Base-by-base conservation (phyloP, 1,284 basidiomycete genomes). In the Tylopilus orsonianus region DNA sequence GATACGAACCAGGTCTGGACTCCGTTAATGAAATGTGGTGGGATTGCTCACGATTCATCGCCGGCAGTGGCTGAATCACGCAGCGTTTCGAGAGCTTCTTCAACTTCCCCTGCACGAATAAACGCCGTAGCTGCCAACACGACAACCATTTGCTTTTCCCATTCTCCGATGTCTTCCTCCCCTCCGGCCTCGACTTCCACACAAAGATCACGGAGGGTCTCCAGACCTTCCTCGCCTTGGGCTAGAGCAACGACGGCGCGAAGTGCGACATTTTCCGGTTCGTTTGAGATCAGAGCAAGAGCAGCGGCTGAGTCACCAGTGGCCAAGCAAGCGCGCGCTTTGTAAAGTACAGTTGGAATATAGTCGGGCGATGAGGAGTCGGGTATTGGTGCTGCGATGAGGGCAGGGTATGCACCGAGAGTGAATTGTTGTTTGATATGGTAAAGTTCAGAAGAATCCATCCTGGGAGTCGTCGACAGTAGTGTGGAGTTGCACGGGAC, bases 61-160 rank as follows among this genome's bases (percentile, higher is more conserved):
- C 64, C 58, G 0, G 54, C 34, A 13, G 90, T 74, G 90, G 92
- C 46, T 30, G 85, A 83, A 23, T 80, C 74, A 12, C 85, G 83
- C 23, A 97, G 75, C 0, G 90, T 93, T 65, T 95, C 92, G 23
- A 97, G 73, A 0, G 92, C 93, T 71, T 97, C 94, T 69, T 96
- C 93, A 14, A 87, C 69, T 71, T 97, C 93, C 4, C 86, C 87
- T 19, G 88, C 89, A 18, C 81, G 73, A 14, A 85, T 78, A 67
- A 95, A 96, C 1, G 92, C 88, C 3, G 87, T 92, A 6, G 85
- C 92, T 14, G 91, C 89, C 4, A 92, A 70, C 14, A 89, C 87
- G 46, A 83, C 75, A 2, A 94, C 90, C 23, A 82, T 67, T 26
- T 82, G 83, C 63, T 82, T 86, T 54, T 85, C 85, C 51, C 74